Conservation (phyloP, 2,329 filamentous ascomycete species). For the Ophiostoma piceae region DNA sequence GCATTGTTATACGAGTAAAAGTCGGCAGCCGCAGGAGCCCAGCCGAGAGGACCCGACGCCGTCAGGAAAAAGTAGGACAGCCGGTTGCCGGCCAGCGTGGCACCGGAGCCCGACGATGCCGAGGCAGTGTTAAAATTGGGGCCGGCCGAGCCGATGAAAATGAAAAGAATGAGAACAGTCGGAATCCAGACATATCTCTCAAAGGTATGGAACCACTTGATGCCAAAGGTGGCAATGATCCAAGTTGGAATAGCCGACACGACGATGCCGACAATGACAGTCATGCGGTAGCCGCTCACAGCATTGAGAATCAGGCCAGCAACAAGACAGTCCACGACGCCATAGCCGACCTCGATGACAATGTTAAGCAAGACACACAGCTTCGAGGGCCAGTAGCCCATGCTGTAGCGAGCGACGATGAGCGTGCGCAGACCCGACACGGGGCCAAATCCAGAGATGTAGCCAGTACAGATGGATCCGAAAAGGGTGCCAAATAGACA, state of each 20-base stretch:
- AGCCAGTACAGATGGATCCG: slow-evolving; percentile 22
- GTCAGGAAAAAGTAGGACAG: slow-evolving; percentile 67
- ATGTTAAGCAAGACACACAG: slow-evolving; percentile 32
- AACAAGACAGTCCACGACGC: slow-evolving; percentile 58
- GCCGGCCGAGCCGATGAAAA: slow-evolving; percentile 45
- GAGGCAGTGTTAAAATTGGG: neutral
- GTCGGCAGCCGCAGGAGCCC: slow-evolving; percentile 58
- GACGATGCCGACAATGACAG: slow-evolving; percentile 61
- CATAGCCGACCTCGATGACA: slow-evolving; percentile 33
- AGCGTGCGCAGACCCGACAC: slow-evolving; percentile 24
- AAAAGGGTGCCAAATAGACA: slow-evolving; percentile 23
- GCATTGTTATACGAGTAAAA: slow-evolving; percentile 54
- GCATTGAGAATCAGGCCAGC: slow-evolving; percentile 64
- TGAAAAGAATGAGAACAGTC: slow-evolving; percentile 54
- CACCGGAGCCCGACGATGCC: slow-evolving; percentile 44
- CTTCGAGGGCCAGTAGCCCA: slow-evolving; percentile 36
- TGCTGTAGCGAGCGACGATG: slow-evolving; percentile 32
- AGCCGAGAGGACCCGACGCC: slow-evolving; percentile 59
- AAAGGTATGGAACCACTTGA: slow-evolving; percentile 62
- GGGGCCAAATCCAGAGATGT: slow-evolving; percentile 23
- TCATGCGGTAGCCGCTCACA: slow-evolving; percentile 53
- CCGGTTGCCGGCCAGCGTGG: slow-evolving; percentile 51
- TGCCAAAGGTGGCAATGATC: slow-evolving; percentile 62
- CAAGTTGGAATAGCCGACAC: slow-evolving; percentile 59
- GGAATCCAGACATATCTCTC: slow-evolving; percentile 63